Evolutionary conservation across 805 yeast genomes (phyloP).

Genomic region (Grigorovia transvaalensis): DNA sequence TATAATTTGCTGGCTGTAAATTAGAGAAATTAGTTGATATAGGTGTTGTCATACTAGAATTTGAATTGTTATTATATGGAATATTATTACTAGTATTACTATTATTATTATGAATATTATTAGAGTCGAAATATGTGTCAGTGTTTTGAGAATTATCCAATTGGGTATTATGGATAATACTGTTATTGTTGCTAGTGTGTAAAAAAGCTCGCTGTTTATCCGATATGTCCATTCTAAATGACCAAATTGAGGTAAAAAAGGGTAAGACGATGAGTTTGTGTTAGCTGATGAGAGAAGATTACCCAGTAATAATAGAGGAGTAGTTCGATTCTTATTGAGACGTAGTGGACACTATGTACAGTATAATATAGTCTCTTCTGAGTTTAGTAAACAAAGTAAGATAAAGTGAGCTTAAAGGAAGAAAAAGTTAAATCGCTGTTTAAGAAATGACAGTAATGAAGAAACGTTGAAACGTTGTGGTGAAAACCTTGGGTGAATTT

Average conservation of each 20-base stretch:
- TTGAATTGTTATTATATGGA: background rate
- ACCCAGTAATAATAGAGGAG: no score
- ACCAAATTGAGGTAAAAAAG: background rate
- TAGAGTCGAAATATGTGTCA: background rate
- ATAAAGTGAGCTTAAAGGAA: background rate
- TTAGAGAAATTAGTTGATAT: background rate
- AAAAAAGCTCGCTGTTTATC: background rate
- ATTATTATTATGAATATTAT: background rate
- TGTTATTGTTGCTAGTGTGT: background rate
- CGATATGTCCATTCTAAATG: background rate
- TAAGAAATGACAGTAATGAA: no score
- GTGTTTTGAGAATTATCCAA: background rate
- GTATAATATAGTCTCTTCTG: no score
- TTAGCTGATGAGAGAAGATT: no score
- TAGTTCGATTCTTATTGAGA: no score
- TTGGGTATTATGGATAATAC: background rate
- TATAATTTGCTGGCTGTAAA: background rate
- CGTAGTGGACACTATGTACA: no score
- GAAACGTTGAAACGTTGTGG: no score
- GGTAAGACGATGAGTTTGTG: background rate
- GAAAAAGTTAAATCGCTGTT: no score
- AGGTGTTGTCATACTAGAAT: background rate
- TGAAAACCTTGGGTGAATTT: no score
- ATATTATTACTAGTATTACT: background rate
- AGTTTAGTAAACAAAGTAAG: background rate